Conservation (phyloP, 1,284 basidiomycete species). For the Ganoderma lingzhi region DNA sequence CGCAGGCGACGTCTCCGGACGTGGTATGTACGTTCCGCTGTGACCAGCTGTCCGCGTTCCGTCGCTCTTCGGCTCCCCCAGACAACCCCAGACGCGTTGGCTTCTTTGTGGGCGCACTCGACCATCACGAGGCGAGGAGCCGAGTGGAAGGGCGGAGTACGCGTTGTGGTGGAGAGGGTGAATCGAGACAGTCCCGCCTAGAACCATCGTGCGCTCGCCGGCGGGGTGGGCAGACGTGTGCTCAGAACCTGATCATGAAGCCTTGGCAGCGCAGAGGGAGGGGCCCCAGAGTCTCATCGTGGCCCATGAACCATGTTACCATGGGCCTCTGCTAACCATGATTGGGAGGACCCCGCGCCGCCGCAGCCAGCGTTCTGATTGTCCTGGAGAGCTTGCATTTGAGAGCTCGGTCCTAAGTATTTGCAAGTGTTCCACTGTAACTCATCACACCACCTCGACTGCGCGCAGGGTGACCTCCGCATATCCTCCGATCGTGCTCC, state of each 20-base stretch:
- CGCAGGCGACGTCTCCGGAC: neutral
- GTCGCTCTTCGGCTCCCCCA: neutral
- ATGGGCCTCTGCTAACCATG: neutral
- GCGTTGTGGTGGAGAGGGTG: no score
- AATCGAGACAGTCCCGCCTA: neutral
- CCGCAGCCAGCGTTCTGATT: neutral
- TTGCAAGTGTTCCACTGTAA: neutral
- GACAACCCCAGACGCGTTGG: neutral
- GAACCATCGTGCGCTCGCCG: neutral
- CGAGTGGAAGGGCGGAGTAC: neutral
- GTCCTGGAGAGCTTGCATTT: neutral
- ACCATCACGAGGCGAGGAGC: neutral
- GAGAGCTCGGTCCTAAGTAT: neutral
- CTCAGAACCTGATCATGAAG: neutral
- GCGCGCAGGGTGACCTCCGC: neutral
- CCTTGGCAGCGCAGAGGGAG: neutral
- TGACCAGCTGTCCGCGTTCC: neutral
- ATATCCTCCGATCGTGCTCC: neutral
- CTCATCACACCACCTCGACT: neutral
- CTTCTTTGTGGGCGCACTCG: conserved; percentile 1
- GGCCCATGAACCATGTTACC: no score
- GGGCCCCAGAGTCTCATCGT: neutral
- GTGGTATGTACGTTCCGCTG: neutral
- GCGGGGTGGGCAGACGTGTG: neutral
- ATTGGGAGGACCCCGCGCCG: neutral